Conservation (phyloP, 129 eudicot species). For the Arctium minus region DNA sequence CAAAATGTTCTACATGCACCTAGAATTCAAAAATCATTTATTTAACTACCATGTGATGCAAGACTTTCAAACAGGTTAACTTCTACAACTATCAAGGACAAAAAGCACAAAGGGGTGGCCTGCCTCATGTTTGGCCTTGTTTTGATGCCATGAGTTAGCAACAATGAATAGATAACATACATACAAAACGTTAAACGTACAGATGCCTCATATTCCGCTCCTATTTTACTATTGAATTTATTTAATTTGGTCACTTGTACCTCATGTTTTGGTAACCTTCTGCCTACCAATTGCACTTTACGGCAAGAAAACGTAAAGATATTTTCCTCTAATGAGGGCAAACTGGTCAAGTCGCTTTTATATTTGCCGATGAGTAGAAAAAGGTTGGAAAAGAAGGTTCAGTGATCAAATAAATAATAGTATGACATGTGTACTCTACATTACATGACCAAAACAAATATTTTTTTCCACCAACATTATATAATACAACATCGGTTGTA, state of each 20-base stretch:
- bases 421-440: background rate
- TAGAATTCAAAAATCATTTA: background rate
- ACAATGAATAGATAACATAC: background rate
- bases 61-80: background rate
- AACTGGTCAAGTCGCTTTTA: background rate
- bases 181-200: background rate
- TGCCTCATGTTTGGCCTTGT: background rate
- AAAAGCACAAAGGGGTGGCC: background rate
- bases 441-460: background rate
- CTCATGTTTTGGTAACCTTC: background rate
- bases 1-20: background rate
- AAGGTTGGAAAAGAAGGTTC: background rate
- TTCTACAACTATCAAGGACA: background rate
- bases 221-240: too few relatives aligned
- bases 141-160: background rate
- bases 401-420: background rate
- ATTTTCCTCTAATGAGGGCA: background rate
- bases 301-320: background rate
- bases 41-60: background rate
- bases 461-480: background rate
- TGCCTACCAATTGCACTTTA: background rate
- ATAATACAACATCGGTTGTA: background rate
- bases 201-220: background rate
- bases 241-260: background rate
- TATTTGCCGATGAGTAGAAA: background rate